Evolutionary conservation across 2,329 filamentous ascomycete species (phyloP).

Genomic region (Trichophyton rubrum): DNA sequence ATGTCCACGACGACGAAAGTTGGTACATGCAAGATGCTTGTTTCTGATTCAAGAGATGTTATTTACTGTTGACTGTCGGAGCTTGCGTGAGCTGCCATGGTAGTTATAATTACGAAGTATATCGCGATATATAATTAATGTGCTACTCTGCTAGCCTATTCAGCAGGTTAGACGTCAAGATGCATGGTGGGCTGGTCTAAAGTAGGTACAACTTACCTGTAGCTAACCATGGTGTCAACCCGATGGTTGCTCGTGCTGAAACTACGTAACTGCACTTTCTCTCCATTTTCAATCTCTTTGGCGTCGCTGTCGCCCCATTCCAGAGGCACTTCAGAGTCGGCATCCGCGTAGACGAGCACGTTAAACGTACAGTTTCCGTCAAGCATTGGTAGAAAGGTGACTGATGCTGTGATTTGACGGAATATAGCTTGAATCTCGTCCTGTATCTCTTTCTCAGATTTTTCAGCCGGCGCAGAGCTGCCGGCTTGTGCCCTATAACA

Average conservation of each 20-base stretch:
- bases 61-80: no score
- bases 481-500: conserved; percentile 3
- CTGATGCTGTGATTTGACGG: conserved; percentile 92
- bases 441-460: conserved; percentile 89
- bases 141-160: background rate
- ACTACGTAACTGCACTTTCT: conserved; percentile 87
- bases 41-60: no score
- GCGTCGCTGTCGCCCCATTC: conserved; percentile 98
- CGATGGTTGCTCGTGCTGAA: conserved; percentile 93
- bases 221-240: conserved; percentile 92
- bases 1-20: no score
- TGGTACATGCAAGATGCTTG: no score
- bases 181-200: no score
- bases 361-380: conserved; percentile 97
- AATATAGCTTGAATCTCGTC: conserved; percentile 93
- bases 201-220: conserved; percentile 39
- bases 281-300: conserved; percentile 87
- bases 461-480: conserved; percentile 41
- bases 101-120: no score
- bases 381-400: conserved; percentile 90
- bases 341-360: conserved; percentile 92
- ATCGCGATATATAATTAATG: background rate
- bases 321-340: conserved; percentile 88
- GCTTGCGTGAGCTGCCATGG: no score
- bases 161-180: background rate